Percentiles rank a stretch among this genome's conserved stretches.
phyloP scores from a whole-genome alignment of 176 grass and related monocot species.

The Cymbopogon citratus region DNA sequence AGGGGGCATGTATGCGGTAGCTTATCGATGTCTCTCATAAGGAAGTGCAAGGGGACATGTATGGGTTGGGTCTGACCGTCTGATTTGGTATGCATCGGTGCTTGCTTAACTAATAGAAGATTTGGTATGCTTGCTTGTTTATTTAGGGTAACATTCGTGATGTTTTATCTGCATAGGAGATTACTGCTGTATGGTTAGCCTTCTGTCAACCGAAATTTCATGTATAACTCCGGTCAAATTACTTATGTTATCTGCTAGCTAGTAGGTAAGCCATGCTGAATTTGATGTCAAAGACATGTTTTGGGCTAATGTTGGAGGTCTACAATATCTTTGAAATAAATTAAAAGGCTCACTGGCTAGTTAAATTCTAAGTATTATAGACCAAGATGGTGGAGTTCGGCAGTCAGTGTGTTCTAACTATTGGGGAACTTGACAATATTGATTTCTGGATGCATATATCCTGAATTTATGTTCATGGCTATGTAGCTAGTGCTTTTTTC shows the following conservation, averaged over 20 bases:
- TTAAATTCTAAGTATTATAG: not conserved
- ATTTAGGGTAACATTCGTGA: not conserved
- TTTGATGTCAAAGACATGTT: not conserved
- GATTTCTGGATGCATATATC: no score
- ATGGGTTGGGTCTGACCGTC: not conserved
- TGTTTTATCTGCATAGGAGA: not conserved
- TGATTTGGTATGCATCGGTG: not conserved
- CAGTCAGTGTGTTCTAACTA: not conserved
- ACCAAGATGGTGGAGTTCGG: not conserved
- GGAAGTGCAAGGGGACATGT: not conserved
- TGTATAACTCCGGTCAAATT: not conserved
- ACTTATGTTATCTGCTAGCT: not conserved
- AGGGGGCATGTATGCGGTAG: not conserved
- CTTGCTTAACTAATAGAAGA: not conserved
- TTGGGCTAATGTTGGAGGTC: no score
- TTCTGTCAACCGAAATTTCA: not conserved
- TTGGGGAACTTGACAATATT: not conserved
- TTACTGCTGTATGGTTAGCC: not conserved
- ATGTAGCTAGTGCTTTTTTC: no score
- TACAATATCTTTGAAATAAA: not conserved
- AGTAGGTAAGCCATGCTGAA: not conserved
- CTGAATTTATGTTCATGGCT: no score
- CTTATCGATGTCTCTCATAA: not conserved
- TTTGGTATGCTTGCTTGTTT: not conserved
- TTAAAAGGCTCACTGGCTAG: not conserved